phyloP scores from a whole-genome alignment of 202 grass and related monocot genomes.

The Miscanthus sacchariflorus region DNA sequence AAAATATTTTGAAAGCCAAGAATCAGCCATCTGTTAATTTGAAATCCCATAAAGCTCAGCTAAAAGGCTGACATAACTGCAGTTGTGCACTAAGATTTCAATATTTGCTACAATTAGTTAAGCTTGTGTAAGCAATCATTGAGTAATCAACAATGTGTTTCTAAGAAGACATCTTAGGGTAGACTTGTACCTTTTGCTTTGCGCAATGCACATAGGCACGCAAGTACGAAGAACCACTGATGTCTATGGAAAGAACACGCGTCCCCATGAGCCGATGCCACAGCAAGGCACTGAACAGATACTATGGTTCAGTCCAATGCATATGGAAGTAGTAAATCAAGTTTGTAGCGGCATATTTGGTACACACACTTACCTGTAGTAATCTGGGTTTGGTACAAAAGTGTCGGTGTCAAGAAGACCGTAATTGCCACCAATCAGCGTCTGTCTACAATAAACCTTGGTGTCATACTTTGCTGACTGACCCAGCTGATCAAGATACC shows the following conservation, averaged over 20 bases:
- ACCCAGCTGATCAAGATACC: conserved; percentile 98
- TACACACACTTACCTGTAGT: conserved; percentile 81
- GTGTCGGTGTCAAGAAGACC: conserved; percentile 91
- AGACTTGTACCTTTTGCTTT: conserved; percentile 68
- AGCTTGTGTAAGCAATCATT: background rate
- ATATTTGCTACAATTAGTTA: background rate
- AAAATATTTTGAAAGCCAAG: background rate
- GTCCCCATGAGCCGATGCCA: conserved; percentile 96
- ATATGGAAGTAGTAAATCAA: background rate
- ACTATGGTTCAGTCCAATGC: conserved; percentile 29
- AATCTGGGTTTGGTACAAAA: conserved; percentile 93
- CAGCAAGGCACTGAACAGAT: conserved; percentile 76
- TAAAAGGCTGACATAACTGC: background rate
- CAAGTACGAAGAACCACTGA: conserved; percentile 77
- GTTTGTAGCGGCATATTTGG: conserved; percentile 16
- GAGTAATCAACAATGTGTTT: background rate
- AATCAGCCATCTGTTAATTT: conserved; percentile 17
- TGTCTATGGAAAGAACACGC: conserved; percentile 78
- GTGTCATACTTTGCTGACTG: conserved; percentile 94
- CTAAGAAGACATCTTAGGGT: background rate
- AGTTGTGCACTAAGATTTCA: background rate
- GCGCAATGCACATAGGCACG: conserved; percentile 87
- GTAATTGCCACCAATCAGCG: conserved; percentile 92
- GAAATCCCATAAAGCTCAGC: background rate
- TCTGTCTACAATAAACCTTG: conserved; percentile 93